phyloP scores from a whole-genome alignment of 2,329 filamentous ascomycete genomes.

The Alternaria panax region DNA sequence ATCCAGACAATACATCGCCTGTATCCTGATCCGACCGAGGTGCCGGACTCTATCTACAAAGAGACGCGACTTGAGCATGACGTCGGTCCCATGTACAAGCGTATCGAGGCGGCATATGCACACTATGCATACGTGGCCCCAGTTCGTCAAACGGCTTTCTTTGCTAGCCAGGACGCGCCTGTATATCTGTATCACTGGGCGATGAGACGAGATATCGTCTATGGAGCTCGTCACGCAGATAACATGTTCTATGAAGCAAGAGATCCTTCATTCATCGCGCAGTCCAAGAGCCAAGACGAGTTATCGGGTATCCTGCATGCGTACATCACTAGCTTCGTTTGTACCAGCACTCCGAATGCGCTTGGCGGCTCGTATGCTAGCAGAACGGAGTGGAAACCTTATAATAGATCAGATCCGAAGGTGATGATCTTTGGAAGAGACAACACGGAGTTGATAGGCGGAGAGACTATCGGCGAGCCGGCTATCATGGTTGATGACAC shows the following conservation, averaged over 20 bases:
- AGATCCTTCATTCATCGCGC: slow-evolving; percentile 26
- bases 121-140: slow-evolving; percentile 72
- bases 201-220: slow-evolving; percentile 51
- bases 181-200: slow-evolving; percentile 70
- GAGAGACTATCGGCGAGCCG: slow-evolving; percentile 30
- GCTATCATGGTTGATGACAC: slow-evolving; percentile 53
- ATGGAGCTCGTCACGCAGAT: slow-evolving; percentile 46
- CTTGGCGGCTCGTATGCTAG: slow-evolving; percentile 16
- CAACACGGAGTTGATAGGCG: slow-evolving; percentile 62
- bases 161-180: slow-evolving; percentile 39
- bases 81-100: slow-evolving; percentile 62
- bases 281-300: slow-evolving; percentile 38
- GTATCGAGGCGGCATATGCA: slow-evolving; percentile 67
- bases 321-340: slow-evolving; percentile 44
- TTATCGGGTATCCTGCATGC: slow-evolving; percentile 41
- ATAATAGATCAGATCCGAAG: slow-evolving; percentile 16
- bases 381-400: slow-evolving; percentile 33
- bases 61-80: slow-evolving; percentile 41
- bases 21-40: slow-evolving; percentile 66
- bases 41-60: slow-evolving; percentile 53
- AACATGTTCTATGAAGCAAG: slow-evolving; percentile 47
- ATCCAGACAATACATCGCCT: slow-evolving; percentile 63
- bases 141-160: slow-evolving; percentile 66
- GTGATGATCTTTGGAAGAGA: slow-evolving; percentile 65
- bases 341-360: slow-evolving; percentile 41